phyloP scores from a whole-genome alignment of 306 rosid species.

The Oemleria cerasiformis region DNA sequence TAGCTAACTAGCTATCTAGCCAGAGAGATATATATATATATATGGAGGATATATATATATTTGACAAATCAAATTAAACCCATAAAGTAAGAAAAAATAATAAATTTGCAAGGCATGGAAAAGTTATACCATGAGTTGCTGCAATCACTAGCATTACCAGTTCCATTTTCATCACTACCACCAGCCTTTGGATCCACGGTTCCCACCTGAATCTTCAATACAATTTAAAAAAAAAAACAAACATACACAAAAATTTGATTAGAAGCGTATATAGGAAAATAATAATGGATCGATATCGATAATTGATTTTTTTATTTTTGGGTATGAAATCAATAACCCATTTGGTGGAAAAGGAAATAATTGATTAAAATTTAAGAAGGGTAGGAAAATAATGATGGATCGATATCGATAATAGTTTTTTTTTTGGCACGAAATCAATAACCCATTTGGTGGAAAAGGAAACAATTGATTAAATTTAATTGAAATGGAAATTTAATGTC shows the following conservation, averaged over 20 bases:
- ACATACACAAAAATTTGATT: background rate
- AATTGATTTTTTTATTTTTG: too few species aligned
- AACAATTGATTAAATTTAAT: background rate
- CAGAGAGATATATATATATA: too few species aligned
- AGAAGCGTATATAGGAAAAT: background rate
- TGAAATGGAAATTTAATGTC: background rate
- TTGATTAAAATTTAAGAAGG: constrained; percentile 3
- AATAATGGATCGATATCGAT: background rate
- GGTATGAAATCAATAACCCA: background rate
- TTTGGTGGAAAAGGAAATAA: background rate
- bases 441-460: background rate
- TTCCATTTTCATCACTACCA: constrained; percentile 63
- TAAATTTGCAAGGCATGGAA: too few species aligned
- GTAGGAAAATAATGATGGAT: background rate
- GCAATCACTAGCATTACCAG: constrained; percentile 77
- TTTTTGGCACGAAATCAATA: background rate
- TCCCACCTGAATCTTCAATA: constrained; percentile 40
- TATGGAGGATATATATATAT: too few species aligned
- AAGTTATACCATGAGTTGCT: constrained; percentile 62
- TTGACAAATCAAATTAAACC: background rate
- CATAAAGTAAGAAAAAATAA: background rate
- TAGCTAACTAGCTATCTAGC: too few species aligned
- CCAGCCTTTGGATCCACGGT: constrained; percentile 57
- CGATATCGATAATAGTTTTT: background rate
- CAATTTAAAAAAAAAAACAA: background rate